Base-by-base conservation (phyloP, 352 stramenopile genomes). In the Globisporangium carolinianum region DNA sequence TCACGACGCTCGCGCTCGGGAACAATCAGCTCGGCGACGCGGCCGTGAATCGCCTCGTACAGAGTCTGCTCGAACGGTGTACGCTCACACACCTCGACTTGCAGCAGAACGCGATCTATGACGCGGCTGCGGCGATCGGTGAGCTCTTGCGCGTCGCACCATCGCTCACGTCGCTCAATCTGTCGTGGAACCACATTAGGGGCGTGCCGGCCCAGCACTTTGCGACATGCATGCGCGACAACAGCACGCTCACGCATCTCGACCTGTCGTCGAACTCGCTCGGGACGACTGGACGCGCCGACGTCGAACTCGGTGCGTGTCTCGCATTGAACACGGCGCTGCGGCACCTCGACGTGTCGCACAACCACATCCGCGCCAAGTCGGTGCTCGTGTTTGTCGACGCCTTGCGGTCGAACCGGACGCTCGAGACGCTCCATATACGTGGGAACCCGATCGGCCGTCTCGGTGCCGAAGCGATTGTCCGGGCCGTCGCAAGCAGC, bases 161-260 rank as follows among this genome's bases (percentile, higher is more conserved):
- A 2, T 71, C 77, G 8, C 60, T 92, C 9, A 60, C 59, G 45
- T 74, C 72, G 5, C 67, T 92, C 11, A 83, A 92, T 32, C 47
- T 92, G 11, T 81, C 76, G 5, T 90, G 79, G 83, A 90, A 90
- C 56, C 84, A 88, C 38, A 87, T 92, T 42, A 76, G 79, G 10
- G 73, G 78, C 6, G 71, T 86, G 47, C 76, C 83, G 47, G 83
- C 79, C 32, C 70, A 80, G 49, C 70, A 84, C 53, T 55, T 92
- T 8, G 79, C 74, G 0, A 67, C 69, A 51, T 84, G 75, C 37
- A 89, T 92, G 74, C 76, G 85, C 66, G 75, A 88, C 35, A 92
- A 92, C 32, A 51, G 79, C 45, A 84, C 77, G 38, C 70, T 92
- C 8, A 78, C 67, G 17, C 71, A 76, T 45, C 61, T 92, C 24